These are phyloP conservation scores for Boletus insuetus DNA, from an alignment of 768 basidiomycete genomes.

Conservation along the genomic window DNA sequence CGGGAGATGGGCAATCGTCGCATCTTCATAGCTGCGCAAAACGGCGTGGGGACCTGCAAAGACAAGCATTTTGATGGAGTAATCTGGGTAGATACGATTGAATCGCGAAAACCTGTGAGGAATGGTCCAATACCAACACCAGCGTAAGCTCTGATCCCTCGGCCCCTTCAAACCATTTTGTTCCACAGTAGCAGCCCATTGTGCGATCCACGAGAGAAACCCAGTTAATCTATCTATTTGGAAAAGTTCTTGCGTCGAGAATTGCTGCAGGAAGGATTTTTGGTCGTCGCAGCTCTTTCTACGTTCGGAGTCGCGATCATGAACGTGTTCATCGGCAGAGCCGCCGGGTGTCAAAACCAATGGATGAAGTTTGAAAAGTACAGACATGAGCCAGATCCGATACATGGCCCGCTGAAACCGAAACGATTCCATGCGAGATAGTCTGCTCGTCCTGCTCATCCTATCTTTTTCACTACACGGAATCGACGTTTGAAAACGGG, in stretches of 20 bases:
- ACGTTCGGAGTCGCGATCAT: background rate
- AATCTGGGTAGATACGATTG: background rate
- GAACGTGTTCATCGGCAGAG: background rate
- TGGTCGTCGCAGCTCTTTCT: background rate
- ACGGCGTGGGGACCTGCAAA: conserved; percentile 9
- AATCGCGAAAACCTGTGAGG: background rate
- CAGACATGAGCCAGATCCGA: conserved; percentile 24
- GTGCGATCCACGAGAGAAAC: background rate
- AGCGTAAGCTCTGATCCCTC: fast-evolving
- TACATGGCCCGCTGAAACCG: conserved; percentile 31
- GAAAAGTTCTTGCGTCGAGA: conserved; percentile 2
- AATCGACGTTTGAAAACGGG: background rate
- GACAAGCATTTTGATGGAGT: background rate
- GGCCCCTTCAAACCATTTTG: background rate
- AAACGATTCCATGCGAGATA: conserved; percentile 30
- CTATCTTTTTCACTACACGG: conserved; percentile 30
- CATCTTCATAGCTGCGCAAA: conserved; percentile 6
- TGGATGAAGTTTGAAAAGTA: conserved; percentile 2
- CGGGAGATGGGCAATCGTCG: background rate
- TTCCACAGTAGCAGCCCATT: background rate
- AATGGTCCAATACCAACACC: background rate
- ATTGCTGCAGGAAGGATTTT: background rate
- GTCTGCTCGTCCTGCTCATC: conserved; percentile 23
- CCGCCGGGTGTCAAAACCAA: background rate
- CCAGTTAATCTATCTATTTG: background rate